Percentiles rank a stretch among this genome's conserved stretches.
Evolutionary conservation across 805 yeast genomes (phyloP).

Genomic region (Spathaspora sp.): DNA sequence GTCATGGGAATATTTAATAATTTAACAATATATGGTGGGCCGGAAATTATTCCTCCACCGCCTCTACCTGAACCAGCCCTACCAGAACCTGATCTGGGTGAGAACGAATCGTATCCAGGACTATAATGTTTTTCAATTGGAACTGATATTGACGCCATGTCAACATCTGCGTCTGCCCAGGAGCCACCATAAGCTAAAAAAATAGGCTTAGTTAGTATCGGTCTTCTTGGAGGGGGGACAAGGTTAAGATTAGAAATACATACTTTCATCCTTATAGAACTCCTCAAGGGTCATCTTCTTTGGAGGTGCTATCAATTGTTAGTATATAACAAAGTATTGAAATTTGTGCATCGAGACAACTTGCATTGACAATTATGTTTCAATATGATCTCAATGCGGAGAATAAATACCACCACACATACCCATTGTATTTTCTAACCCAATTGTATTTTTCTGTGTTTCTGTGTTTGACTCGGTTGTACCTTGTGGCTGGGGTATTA

Average conservation of each 20-base stretch:
- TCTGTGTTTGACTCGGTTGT: background rate
- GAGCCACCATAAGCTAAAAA: slow-evolving; percentile 41
- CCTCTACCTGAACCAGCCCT: slow-evolving; percentile 8
- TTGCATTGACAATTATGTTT: background rate
- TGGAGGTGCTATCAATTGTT: slow-evolving; percentile 22
- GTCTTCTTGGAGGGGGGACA: background rate
- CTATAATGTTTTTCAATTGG: slow-evolving; percentile 32
- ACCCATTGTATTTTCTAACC: background rate
- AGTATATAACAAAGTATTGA: background rate
- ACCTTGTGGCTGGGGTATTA: background rate
- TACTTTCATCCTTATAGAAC: slow-evolving; percentile 43
- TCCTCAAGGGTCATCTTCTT: slow-evolving; percentile 46
- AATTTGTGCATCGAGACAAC: background rate
- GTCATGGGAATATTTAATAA: slow-evolving; percentile 57
- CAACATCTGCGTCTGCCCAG: slow-evolving; percentile 47
- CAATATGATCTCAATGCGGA: background rate
- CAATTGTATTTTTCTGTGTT: background rate
- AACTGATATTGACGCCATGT: slow-evolving; percentile 42
- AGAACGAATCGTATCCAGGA: slow-evolving; percentile 5
- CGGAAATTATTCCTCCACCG: slow-evolving; percentile 11
- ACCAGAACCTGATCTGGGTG: slow-evolving; percentile 2
- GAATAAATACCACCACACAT: background rate
- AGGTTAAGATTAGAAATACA: slow-evolving; percentile 15
- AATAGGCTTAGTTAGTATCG: slow-evolving; percentile 12
- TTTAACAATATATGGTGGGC: slow-evolving; percentile 67